Evolutionary conservation across 257 asterid species (phyloP).

Genomic region (Lycium ferocissimum): DNA sequence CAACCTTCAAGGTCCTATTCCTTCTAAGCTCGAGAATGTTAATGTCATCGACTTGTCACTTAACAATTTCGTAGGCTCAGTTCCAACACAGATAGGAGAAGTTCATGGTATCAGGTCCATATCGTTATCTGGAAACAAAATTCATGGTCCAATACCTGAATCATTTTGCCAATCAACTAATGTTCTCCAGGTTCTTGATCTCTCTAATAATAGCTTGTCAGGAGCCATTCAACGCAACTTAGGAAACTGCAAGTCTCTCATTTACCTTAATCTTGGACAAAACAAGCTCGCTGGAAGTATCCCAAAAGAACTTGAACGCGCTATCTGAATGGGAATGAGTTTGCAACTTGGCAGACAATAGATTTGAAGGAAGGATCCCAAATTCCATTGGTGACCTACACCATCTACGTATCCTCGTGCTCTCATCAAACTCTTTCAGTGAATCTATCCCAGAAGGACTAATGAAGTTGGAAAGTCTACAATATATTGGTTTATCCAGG

Average conservation of each 20-base stretch:
- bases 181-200: conserved; percentile 32
- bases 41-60: conserved; percentile 16
- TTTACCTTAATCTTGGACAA: conserved; percentile 30
- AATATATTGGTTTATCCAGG: conserved; percentile 15
- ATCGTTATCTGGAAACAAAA: conserved; percentile 28
- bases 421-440: conserved; percentile 26
- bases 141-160: conserved; percentile 26
- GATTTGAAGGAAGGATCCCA: conserved; percentile 10
- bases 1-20: conserved; percentile 28
- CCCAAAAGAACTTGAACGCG: conserved; percentile 22
- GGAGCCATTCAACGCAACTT: conserved; percentile 4
- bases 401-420: not conserved
- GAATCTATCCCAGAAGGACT: conserved; percentile 27
- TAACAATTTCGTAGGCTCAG: conserved; percentile 23
- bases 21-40: conserved; percentile 23
- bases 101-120: conserved; percentile 8
- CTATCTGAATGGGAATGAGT: not conserved
- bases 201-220: conserved; percentile 27
- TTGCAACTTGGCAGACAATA: conserved; percentile 7
- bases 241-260: conserved; percentile 32
- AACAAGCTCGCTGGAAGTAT: conserved; percentile 30
- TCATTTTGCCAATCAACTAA: conserved; percentile 31
- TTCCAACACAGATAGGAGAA: conserved; percentile 25
- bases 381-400: not conserved
- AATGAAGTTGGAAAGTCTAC: conserved; percentile 22